Conservation (phyloP, 306 rosid genomes). For the Vicia faba region DNA sequence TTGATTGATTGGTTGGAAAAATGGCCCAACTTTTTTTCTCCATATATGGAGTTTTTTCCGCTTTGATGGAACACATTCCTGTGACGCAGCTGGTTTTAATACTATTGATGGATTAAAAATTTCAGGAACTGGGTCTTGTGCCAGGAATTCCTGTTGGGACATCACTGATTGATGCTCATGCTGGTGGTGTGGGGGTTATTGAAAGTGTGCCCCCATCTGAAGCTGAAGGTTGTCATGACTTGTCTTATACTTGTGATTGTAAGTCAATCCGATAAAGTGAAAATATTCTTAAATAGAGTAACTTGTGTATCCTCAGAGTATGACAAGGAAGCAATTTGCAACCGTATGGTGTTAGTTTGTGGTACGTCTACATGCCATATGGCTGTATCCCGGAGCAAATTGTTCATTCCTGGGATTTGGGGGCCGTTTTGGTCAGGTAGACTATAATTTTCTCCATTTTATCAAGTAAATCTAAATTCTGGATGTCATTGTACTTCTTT, state of each 20-base stretch:
- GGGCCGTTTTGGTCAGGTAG: slow-evolving; percentile 99
- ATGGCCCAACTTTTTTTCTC: slow-evolving; percentile 13
- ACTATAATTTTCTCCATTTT: slow-evolving; percentile 29
- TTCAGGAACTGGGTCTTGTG: slow-evolving; percentile 85
- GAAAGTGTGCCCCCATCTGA: slow-evolving; percentile 69
- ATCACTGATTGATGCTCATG: slow-evolving; percentile 95
- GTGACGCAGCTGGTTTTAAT: slow-evolving; percentile 15
- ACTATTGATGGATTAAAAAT: slow-evolving; percentile 37
- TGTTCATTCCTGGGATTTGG: slow-evolving; percentile 98
- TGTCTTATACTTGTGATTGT: slow-evolving; percentile 26
- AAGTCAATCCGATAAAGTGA: slow-evolving; percentile 26
- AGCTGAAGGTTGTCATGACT: slow-evolving; percentile 55
- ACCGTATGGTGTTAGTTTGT: slow-evolving; percentile 84
- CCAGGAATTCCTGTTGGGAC: slow-evolving; percentile 95
- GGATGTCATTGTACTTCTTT: slow-evolving; percentile 9
- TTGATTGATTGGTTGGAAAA: slow-evolving; percentile 44
- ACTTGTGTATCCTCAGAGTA: slow-evolving; percentile 49
- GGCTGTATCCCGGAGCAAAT: slow-evolving; percentile 81
- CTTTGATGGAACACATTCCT: slow-evolving; percentile 34
- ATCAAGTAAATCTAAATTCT: slow-evolving; percentile 19
- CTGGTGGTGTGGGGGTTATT: slow-evolving; percentile 96
- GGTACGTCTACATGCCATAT: slow-evolving; percentile 99
- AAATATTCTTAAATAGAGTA: slow-evolving; percentile 28
- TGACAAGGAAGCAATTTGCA: slow-evolving; percentile 67
- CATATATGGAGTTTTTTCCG: slow-evolving; percentile 42